Evolutionary conservation across 805 yeast genomes (phyloP), one percentile per base, ranked within the genome.

Genomic region (Kurtzmaniella fragi): DNA sequence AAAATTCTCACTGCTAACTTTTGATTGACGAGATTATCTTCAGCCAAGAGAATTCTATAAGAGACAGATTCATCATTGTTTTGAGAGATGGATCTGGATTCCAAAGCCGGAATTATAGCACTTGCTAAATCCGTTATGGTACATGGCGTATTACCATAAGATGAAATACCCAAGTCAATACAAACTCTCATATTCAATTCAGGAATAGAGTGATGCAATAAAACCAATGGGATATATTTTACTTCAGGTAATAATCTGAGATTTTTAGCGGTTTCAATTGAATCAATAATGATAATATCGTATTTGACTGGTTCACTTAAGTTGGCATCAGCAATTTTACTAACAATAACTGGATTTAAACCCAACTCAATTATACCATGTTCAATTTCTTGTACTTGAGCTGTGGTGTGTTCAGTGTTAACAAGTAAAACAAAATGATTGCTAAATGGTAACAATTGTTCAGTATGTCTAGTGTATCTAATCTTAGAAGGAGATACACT

Each of bases 121-220:
- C 88, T 82, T 3, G 93, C 95, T 47, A 87, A 69, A 52, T 88
- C 95, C 36, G 82, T 77, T 9, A 82, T 76, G 0, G 90, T 77
- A 55, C 95, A 86, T 16, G 95, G 95, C 1, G 93, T 84, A 56
- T 85, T 87, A 34, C 95, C 95, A 56, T 84, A 86, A 0, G 93
- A 82, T 9, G 91, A 82, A 40, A 87, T 87, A 51, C 95, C 95
- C 45, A 87, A 67, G 56, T 88, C 95, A 30, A 87, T 70, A 58
- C 95, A 88, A 32, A 81, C 73, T 59, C 86, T 78, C 80, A 87
- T 81, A 52, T 83, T 85, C 51, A 86, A 75, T 35, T 80, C 80
- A 3, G 93, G 88, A 30, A 83, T 76, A 38, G 83, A 77, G 31
- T 84, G 88, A 49, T 81, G 87, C 46, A 87, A 64, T 39, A 87